These are phyloP conservation scores for Lepiota subincarnata DNA, from an alignment of 768 basidiomycete genomes.

Conservation along the genomic window DNA sequence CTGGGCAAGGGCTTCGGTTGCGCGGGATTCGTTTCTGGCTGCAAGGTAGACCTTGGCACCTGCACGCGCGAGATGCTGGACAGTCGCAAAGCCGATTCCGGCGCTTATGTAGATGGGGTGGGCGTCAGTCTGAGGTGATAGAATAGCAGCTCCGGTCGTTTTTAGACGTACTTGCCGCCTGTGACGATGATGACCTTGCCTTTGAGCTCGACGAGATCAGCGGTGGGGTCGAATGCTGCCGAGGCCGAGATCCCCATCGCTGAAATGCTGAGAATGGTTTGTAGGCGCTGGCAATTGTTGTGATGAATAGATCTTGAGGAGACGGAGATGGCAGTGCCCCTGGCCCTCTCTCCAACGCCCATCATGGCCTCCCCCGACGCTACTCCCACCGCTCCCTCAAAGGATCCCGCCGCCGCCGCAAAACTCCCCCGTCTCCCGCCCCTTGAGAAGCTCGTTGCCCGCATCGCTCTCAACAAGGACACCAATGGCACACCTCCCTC, in stretches of 20 bases:
- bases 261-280: too few relatives aligned
- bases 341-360: constrained; percentile 9
- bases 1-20: constrained; percentile 37
- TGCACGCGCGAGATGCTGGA: background rate
- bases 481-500: constrained; percentile 24
- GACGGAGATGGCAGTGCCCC: constrained; percentile 1
- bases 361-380: constrained; percentile 14
- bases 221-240: background rate
- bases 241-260: background rate
- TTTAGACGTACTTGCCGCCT: background rate
- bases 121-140: too few relatives aligned
- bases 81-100: constrained; percentile 6
- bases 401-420: constrained; percentile 19
- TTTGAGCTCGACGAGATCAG: constrained; percentile 2
- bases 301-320: background rate
- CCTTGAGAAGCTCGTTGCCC: constrained; percentile 77
- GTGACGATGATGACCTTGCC: constrained; percentile 9
- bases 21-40: constrained; percentile 42
- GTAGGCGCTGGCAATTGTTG: constrained; percentile 6
- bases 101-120: background rate
- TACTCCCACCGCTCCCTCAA: constrained; percentile 11
- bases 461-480: constrained; percentile 49
- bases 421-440: constrained; percentile 52
- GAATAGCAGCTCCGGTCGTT: background rate
- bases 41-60: constrained; percentile 43